Percentiles rank a stretch among this genome's conserved stretches.
Evolutionary conservation across 2,329 filamentous ascomycete genomes (phyloP).

Genomic region (Herpotrichia juniperi): DNA sequence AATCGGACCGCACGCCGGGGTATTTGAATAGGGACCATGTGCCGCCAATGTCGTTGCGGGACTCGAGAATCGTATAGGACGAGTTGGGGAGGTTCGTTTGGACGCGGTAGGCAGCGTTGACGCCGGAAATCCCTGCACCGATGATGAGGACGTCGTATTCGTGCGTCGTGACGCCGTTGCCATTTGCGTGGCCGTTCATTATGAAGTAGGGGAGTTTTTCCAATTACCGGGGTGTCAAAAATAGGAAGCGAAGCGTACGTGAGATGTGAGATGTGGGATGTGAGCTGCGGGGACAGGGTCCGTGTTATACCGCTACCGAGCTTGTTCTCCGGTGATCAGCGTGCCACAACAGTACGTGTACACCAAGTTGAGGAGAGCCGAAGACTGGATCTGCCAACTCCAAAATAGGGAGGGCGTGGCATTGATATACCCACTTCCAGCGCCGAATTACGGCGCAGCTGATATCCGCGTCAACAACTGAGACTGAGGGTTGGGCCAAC

Average conservation of each 20-base stretch:
- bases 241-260: too few relatives aligned
- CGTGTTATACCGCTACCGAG: too few relatives aligned
- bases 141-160: conserved; percentile 63
- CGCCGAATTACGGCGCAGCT: too few relatives aligned
- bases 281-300: too few relatives aligned
- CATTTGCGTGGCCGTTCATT: conserved; percentile 27
- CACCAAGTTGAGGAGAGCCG: neutral
- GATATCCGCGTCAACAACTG: too few relatives aligned
- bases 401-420: neutral
- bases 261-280: too few relatives aligned
- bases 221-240: too few relatives aligned
- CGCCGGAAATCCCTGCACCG: conserved; percentile 76
- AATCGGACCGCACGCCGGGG: conserved; percentile 67
- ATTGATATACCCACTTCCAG: neutral
- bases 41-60: conserved; percentile 69
- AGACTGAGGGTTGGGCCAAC: too few relatives aligned
- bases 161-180: conserved; percentile 12
- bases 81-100: conserved; percentile 63
- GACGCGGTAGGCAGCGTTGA: conserved; percentile 76
- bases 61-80: conserved; percentile 72
- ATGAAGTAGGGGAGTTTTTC: neutral
- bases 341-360: neutral
- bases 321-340: too few relatives aligned
- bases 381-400: neutral
- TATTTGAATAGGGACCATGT: conserved; percentile 83